Evolutionary conservation across 169 alveolate genomes (phyloP), one percentile per base, ranked within the genome.

Genomic region (Eimeria brunetti): DNA sequence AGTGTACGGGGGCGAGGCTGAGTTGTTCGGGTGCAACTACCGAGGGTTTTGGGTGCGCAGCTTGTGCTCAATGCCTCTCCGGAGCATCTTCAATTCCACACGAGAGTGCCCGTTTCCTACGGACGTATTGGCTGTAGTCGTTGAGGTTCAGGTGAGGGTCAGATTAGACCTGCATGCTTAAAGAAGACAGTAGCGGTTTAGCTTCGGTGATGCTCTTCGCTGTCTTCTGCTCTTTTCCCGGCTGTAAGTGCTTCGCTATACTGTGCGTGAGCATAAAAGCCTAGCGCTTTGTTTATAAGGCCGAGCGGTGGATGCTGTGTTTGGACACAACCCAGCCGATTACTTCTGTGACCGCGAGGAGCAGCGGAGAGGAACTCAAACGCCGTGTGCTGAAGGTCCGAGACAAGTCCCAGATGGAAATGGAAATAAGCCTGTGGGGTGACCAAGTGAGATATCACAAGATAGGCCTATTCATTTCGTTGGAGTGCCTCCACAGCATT

Each of bases 351-450:
- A 80, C 69, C 46, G 84, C 95, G 24, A 73, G 84, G 89, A 89
- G 84, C 84, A 91, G 91, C 56, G 95, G 95, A 60, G 95, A 91
- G 41, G 91, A 78, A 33, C 76, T 81, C 86, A 81, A 91, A 46
- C 71, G 83, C 44, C 91, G 95, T 27, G 75, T 49, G 75, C 46
- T 80, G 86, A 44, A 64, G 49, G 91, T 91, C 30, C 91, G 86
- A 36, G 95, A 91, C 84, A 73, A 73, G 46, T 80, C 95, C 36
- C 95, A 91, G 41, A 38, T 75, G 83, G 91, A 91, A 46, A 91
- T 91, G 95, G 95, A 91, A 69, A 62, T 91, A 60, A 75, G 91
- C 38, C 76, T 91, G 90, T 91, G 95, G 95, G 95, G 95, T 18
- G 71, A 58, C 3, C 91, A 80, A 89, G 95, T 81, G 53, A 78